phyloP scores from a whole-genome alignment of 176 grass and related monocot genomes.

The Cenchrus fungigraminus region DNA sequence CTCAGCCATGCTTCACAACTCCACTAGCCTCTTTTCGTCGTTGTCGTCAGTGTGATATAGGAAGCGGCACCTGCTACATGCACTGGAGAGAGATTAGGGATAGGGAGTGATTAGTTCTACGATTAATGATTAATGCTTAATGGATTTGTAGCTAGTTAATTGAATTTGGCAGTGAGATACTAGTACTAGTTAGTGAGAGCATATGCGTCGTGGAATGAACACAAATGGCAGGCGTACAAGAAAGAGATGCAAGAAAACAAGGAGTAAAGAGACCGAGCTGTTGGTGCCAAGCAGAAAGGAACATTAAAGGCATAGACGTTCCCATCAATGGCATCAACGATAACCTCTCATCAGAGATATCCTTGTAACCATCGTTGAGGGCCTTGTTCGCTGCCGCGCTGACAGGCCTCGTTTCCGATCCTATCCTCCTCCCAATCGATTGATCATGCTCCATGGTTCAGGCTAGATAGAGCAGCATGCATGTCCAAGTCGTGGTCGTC shows the following conservation, averaged over 20 bases:
- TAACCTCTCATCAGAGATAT: not conserved
- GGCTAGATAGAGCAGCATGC: no score
- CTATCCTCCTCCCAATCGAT: no score
- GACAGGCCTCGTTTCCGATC: not conserved
- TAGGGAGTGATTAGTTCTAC: not conserved
- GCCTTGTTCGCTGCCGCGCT: no score
- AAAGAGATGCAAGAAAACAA: no score
- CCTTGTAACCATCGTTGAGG: not conserved
- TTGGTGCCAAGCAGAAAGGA: no score
- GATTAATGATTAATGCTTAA: no score
- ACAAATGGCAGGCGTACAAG: no score
- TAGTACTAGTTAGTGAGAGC: not conserved
- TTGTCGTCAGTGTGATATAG: not conserved
- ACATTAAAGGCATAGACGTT: not conserved
- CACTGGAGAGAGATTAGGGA: not conserved
- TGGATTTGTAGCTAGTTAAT: not conserved
- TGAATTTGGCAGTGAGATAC: not conserved
- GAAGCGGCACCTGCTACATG: not conserved
- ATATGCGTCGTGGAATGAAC: no score
- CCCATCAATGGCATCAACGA: not conserved
- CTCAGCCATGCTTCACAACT: not conserved
- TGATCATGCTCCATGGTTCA: no score
- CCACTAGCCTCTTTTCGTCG: no score
- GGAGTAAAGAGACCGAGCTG: no score
- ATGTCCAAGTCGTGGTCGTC: not conserved